Conservation (phyloP, 805 yeast genomes). For the Candida krabiensis region DNA sequence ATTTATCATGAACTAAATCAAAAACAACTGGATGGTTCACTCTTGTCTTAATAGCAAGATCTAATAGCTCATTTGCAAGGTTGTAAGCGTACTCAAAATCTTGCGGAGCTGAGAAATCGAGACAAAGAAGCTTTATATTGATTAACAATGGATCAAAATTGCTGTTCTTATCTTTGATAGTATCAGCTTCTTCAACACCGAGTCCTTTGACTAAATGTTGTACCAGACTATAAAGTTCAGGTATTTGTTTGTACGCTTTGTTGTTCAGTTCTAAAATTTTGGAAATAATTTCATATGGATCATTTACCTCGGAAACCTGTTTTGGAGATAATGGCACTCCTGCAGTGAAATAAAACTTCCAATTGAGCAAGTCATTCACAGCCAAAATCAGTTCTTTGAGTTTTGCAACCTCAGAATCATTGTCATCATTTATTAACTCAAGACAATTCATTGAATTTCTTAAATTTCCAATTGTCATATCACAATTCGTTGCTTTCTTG, state of each 20-base stretch:
- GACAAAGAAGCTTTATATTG: slow-evolving; percentile 42
- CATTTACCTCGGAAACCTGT: slow-evolving; percentile 21
- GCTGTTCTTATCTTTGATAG: background rate
- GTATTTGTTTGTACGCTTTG: slow-evolving; percentile 45
- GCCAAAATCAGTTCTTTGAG: slow-evolving; percentile 24
- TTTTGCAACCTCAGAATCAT: slow-evolving; percentile 1
- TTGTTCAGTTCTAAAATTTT: slow-evolving; percentile 54
- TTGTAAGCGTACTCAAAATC: slow-evolving; percentile 62
- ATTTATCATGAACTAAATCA: slow-evolving; percentile 35
- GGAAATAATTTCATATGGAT: slow-evolving; percentile 26
- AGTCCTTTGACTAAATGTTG: slow-evolving; percentile 43
- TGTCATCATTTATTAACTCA: slow-evolving; percentile 10
- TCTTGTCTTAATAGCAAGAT: slow-evolving; percentile 18
- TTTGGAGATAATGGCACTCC: slow-evolving; percentile 34
- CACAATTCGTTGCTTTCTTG: slow-evolving; percentile 30
- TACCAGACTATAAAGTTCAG: slow-evolving; percentile 41
- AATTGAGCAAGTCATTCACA: slow-evolving; percentile 21
- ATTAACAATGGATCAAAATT: slow-evolving; percentile 27
- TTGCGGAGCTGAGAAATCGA: slow-evolving; percentile 64
- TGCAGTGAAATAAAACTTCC: slow-evolving; percentile 29
- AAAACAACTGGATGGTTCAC: slow-evolving; percentile 10
- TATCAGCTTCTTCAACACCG: slow-evolving; percentile 9
- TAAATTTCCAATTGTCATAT: slow-evolving; percentile 26
- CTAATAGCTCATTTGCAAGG: slow-evolving; percentile 40
- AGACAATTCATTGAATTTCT: slow-evolving; percentile 24